Evolutionary conservation across 495 filamentous ascomycete species (phyloP).

Genomic region (Podospora appendiculata): DNA sequence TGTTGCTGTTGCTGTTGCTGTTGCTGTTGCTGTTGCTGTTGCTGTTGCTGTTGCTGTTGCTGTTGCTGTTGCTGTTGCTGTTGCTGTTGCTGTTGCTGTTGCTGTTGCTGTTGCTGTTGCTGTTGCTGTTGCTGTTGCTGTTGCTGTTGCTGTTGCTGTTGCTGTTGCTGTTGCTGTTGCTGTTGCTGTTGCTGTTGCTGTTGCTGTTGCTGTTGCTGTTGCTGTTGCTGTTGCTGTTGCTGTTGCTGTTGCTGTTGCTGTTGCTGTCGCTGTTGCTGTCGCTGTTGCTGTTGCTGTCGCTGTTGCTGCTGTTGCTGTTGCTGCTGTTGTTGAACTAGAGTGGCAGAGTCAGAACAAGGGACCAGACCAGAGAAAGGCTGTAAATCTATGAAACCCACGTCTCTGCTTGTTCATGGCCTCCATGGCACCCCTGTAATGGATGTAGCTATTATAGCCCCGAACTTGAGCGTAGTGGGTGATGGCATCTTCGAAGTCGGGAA

Average conservation of each 20-base stretch:
- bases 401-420: neutral
- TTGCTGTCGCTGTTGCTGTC: neutral
- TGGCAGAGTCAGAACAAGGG: too few relatives aligned
- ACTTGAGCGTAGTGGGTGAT: constrained; percentile 9
- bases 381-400: neutral
- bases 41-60: neutral
- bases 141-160: neutral
- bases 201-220: neutral
- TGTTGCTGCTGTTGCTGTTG: too few relatives aligned
- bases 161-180: neutral
- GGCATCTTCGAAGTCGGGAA: constrained; percentile 10
- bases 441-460: neutral
- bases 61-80: neutral
- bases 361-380: too few relatives aligned
- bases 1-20: neutral
- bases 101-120: neutral
- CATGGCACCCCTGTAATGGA: neutral
- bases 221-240: neutral
- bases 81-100: neutral
- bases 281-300: too few relatives aligned
- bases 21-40: neutral
- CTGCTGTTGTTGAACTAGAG: too few relatives aligned
- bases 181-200: neutral
- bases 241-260: neutral
- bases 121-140: neutral